phyloP scores from a whole-genome alignment of 768 basidiomycete genomes.

The Hypsizygus marmoreus region DNA sequence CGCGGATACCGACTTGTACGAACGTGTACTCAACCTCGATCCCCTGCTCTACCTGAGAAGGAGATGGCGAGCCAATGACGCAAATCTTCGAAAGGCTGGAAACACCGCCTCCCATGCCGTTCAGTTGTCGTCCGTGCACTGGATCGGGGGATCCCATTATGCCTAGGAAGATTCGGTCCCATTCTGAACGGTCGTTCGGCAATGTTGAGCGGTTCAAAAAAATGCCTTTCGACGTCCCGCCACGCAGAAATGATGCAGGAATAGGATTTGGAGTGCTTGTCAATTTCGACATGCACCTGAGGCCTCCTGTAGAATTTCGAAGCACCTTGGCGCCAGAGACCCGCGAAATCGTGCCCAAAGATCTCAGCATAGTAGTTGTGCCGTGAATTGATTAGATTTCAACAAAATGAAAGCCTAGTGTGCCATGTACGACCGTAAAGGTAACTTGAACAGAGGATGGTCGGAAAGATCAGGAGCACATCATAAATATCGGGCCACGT shows the following conservation, averaged over 20 bases:
- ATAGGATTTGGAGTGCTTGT: conserved; percentile 35
- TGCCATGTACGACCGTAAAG: too few species aligned
- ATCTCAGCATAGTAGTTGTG: too few species aligned
- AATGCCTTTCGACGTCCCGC: conserved; percentile 79
- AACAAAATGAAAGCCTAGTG: too few species aligned
- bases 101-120: conserved; percentile 82
- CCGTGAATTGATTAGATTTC: too few species aligned
- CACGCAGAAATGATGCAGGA: conserved; percentile 60
- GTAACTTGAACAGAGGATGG: too few species aligned
- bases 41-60: conserved; percentile 39
- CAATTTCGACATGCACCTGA: conserved; percentile 9
- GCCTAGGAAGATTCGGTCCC: conserved; percentile 64
- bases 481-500: too few species aligned
- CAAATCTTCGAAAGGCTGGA: conserved; percentile 76
- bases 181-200: conserved; percentile 49
- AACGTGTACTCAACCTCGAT: conserved; percentile 75
- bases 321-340: too few species aligned
- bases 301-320: too few species aligned
- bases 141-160: conserved; percentile 86
- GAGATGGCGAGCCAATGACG: conserved; percentile 56
- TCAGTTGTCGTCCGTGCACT: conserved; percentile 65
- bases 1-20: conserved; percentile 61
- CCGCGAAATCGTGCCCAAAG: too few species aligned
- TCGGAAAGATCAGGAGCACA: too few species aligned
- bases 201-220: conserved; percentile 59